phyloP scores from a whole-genome alignment of 331 rosid species.

The Saraca asoca region DNA sequence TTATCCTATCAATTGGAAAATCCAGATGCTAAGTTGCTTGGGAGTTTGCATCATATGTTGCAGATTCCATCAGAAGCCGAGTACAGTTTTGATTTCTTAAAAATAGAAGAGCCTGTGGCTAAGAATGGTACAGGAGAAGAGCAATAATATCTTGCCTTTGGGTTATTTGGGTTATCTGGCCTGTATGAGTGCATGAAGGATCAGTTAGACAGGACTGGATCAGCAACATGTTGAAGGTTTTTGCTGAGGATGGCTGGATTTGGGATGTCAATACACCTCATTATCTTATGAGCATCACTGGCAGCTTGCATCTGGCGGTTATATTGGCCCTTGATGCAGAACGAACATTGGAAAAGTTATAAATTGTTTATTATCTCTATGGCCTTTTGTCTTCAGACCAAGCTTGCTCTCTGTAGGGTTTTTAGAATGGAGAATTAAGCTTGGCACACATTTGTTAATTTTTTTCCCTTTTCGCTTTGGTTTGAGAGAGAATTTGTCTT shows the following conservation, averaged over 20 bases:
- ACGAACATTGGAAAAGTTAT: background rate
- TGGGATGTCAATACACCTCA: background rate
- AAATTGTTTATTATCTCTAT: background rate
- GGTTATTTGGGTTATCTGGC: conserved; percentile 29
- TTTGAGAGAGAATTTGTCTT: background rate
- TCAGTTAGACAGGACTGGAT: conserved; percentile 7
- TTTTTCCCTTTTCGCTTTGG: conserved; percentile 19
- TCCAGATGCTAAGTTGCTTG: conserved; percentile 68
- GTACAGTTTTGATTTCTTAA: conserved; percentile 63
- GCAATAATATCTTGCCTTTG: conserved; percentile 33
- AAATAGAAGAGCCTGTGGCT: conserved; percentile 44
- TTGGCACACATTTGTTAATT: conserved; percentile 31
- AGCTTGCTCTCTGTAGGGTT: conserved; percentile 52
- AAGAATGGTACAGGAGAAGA: conserved; percentile 31
- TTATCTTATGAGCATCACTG: background rate
- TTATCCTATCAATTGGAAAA: conserved; percentile 52
- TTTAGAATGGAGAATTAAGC: conserved; percentile 55
- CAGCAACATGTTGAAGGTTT: background rate
- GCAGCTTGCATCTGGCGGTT: conserved; percentile 1
- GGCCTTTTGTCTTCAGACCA: background rate
- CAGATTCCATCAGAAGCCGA: conserved; percentile 44
- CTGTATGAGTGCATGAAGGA: conserved; percentile 22
- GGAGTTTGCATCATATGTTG: conserved; percentile 64
- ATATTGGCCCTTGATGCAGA: conserved; percentile 19
- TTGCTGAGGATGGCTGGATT: too few species aligned